Evolutionary conservation across 2,329 filamentous ascomycete species (phyloP).

Genomic region (Fusarium sarcochroum): DNA sequence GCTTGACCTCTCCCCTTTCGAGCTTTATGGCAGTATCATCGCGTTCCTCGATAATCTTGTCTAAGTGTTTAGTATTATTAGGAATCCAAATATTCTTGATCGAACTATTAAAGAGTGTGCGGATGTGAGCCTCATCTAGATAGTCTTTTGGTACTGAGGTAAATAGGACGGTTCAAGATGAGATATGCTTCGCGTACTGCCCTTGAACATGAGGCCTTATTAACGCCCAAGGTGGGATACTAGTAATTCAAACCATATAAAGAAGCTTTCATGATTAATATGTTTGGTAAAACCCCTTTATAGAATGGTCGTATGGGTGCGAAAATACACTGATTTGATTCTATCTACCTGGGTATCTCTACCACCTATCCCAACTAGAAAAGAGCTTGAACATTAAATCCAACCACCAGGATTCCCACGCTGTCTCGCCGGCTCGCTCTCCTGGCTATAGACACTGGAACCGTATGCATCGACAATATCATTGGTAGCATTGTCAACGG

Average conservation of each 20-base stretch:
- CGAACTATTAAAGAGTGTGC: conserved; percentile 81
- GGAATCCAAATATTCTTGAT: conserved; percentile 89
- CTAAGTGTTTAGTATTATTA: conserved; percentile 79
- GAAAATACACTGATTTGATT: not conserved
- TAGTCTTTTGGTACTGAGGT: conserved; percentile 86
- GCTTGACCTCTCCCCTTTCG: conserved; percentile 84
- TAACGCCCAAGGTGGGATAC: not conserved
- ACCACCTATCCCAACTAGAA: not conserved
- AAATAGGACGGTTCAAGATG: conserved; percentile 91
- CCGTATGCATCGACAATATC: conserved; percentile 2
- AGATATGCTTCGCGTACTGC: conserved; percentile 84
- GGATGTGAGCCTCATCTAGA: conserved; percentile 79
- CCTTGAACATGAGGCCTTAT: not conserved
- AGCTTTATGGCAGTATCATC: conserved; percentile 82
- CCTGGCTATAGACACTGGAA: conserved; percentile 25
- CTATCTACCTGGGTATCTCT: not conserved
- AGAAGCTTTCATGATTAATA: not conserved
- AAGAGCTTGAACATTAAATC: not conserved
- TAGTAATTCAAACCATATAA: not conserved
- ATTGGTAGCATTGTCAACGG: not conserved
- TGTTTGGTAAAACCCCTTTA: not conserved
- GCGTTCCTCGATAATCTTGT: conserved; percentile 82
- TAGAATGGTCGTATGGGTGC: not conserved
- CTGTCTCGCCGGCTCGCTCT: not conserved
- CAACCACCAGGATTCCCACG: not conserved